Conservation (phyloP, 495 filamentous ascomycete species). For the Tuber microsphaerosporum region DNA sequence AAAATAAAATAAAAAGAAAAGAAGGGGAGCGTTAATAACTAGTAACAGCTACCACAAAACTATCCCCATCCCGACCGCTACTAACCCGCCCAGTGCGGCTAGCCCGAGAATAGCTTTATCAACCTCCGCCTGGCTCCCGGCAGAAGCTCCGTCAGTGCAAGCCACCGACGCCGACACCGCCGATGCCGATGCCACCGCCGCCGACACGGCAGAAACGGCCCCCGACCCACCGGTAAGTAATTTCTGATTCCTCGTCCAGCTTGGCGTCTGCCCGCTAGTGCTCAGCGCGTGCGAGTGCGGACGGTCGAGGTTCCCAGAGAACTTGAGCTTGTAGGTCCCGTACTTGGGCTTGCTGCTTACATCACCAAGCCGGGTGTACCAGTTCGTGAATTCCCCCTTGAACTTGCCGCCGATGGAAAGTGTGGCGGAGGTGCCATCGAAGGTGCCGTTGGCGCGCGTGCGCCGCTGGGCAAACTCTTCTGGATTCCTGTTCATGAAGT, state of each 20-base stretch:
- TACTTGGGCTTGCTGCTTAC: not conserved
- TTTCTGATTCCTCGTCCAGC: conserved; percentile 8
- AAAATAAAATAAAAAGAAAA: not conserved
- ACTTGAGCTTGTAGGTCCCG: conserved; percentile 19
- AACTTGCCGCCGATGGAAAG: conserved; percentile 7
- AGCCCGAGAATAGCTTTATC: not conserved
- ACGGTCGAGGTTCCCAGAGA: conserved; percentile 10
- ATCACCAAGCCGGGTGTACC: not conserved
- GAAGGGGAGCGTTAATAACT: not conserved
- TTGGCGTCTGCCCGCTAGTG: conserved; percentile 6
- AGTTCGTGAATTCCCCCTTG: conserved; percentile 8
- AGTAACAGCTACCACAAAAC: not conserved
- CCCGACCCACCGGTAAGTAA: not conserved
- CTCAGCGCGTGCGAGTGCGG: conserved; percentile 17
- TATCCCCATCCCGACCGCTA: not conserved
- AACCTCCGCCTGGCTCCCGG: not conserved
- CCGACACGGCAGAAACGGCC: not conserved
- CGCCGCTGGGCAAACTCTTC: conserved; percentile 3
- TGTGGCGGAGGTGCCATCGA: conserved; percentile 8
- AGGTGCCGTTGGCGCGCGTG: conserved; percentile 17
- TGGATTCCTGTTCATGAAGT: not conserved
- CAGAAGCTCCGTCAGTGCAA: not conserved
- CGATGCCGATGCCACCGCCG: not conserved
- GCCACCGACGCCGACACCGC: not conserved
- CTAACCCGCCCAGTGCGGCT: not conserved